Evolutionary conservation across 2,329 filamentous ascomycete genomes (phyloP).

Genomic region (Paraphoma sp.): DNA sequence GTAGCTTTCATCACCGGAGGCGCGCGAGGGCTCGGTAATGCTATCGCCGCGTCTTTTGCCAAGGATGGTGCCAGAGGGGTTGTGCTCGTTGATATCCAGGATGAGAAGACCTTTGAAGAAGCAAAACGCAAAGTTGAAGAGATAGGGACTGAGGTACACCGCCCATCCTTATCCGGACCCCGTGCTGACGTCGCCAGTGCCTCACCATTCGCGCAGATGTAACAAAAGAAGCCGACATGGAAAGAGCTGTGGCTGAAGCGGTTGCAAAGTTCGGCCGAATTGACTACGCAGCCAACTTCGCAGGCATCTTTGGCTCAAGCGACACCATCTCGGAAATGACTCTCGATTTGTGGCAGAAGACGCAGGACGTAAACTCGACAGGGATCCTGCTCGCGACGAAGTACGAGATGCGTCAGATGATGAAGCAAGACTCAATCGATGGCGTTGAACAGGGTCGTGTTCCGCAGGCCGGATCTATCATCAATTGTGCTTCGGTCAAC

Average conservation of each 20-base stretch:
- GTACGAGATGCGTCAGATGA: conserved; percentile 52
- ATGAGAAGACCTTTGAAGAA: conserved; percentile 14
- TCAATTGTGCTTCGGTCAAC: conserved; percentile 24
- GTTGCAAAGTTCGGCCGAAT: conserved; percentile 55
- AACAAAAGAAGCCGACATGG: conserved; percentile 41
- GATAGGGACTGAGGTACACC: conserved; percentile 12
- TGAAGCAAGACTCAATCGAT: conserved; percentile 28
- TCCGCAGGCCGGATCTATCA: conserved; percentile 17
- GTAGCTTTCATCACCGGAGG: conserved; percentile 26
- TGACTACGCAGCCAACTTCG: conserved; percentile 53
- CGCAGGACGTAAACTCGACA: conserved; percentile 52
- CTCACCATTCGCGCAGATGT: conserved; percentile 28
- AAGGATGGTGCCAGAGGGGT: conserved; percentile 22
- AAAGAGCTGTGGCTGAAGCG: conserved; percentile 40
- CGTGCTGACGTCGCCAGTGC: conserved; percentile 5
- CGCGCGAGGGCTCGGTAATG: conserved; percentile 22
- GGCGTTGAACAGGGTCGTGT: conserved; percentile 8
- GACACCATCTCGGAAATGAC: not conserved
- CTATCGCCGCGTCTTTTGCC: conserved; percentile 24
- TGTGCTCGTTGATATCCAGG: conserved; percentile 20
- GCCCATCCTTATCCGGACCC: not conserved
- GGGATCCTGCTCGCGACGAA: conserved; percentile 55
- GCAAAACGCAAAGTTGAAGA: conserved; percentile 17
- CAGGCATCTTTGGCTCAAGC: not conserved
- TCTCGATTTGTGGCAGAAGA: not conserved